phyloP scores from a whole-genome alignment of 495 filamentous ascomycete genomes.

The Tetracladium setigerum region DNA sequence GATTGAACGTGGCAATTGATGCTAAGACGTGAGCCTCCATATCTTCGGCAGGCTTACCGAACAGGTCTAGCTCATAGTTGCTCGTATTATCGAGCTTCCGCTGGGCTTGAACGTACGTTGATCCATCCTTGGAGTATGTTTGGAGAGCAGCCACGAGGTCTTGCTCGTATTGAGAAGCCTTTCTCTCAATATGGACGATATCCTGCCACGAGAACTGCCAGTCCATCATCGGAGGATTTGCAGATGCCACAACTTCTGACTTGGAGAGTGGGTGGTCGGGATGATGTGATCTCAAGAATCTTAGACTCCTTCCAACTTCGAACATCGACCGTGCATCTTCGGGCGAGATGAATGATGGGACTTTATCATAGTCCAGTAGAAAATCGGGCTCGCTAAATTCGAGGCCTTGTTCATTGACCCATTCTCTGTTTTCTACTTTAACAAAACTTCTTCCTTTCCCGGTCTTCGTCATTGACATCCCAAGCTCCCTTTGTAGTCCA shows the following conservation, averaged over 20 bases:
- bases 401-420: constrained; percentile 45
- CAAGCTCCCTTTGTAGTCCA: constrained; percentile 53
- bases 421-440: constrained; percentile 46
- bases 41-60: constrained; percentile 40
- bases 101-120: neutral
- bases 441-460: constrained; percentile 49
- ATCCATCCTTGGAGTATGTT: constrained; percentile 3
- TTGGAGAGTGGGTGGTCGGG: constrained; percentile 69
- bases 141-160: constrained; percentile 37
- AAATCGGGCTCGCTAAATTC: constrained; percentile 49
- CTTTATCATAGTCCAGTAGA: constrained; percentile 47
- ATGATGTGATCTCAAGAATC: constrained; percentile 63
- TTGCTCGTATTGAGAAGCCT: constrained; percentile 55
- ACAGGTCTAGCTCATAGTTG: constrained; percentile 31
- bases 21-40: constrained; percentile 39
- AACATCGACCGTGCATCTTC: constrained; percentile 62
- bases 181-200: constrained; percentile 53
- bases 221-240: constrained; percentile 48
- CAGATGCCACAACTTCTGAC: constrained; percentile 33
- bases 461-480: constrained; percentile 37
- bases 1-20: constrained; percentile 40
- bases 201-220: constrained; percentile 75
- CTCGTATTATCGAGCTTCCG: neutral
- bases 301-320: constrained; percentile 70
- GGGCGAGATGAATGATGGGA: constrained; percentile 58